Percentiles rank a stretch among this genome's conserved stretches.
phyloP scores from a whole-genome alignment of 306 rosid genomes.

The Purshia tridentata region DNA sequence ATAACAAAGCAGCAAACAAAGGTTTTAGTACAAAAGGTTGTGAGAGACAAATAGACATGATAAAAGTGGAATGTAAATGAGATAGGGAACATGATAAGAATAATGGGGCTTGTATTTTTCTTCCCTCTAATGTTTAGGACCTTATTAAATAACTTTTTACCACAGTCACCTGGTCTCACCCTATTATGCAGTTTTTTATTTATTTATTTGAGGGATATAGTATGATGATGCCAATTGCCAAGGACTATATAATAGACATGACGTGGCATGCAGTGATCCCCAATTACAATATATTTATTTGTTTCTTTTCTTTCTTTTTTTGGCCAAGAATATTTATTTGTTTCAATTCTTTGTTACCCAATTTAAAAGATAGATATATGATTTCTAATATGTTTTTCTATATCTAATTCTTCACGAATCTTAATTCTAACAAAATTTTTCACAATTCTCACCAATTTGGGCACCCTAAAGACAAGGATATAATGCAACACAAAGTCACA shows the following conservation, averaged over 20 bases:
- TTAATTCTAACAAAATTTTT: too few species aligned
- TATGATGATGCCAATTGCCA: conserved; percentile 8
- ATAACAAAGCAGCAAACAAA: background rate
- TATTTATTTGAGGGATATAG: too few species aligned
- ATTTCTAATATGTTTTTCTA: background rate
- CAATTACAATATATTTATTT: background rate
- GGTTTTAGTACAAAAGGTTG: background rate
- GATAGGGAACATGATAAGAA: conserved; percentile 48
- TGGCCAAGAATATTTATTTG: background rate
- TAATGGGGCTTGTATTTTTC: conserved; percentile 6
- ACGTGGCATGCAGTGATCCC: background rate
- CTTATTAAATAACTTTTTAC: conserved; percentile 4
- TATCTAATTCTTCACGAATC: background rate
- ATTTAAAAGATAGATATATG: conserved; percentile 14
- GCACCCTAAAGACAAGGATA: too few species aligned
- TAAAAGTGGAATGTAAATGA: conserved; percentile 36
- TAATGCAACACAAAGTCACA: too few species aligned
- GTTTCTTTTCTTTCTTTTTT: background rate
- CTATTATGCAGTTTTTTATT: background rate
- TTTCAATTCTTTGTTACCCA: background rate
- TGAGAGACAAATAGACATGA: conserved; percentile 40
- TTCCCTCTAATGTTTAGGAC: conserved; percentile 2
- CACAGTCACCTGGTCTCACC: background rate
- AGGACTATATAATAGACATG: background rate
- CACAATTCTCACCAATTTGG: too few species aligned